These are phyloP conservation scores for Mollisiaceae sp. DNA, from an alignment of 2,329 filamentous ascomycete species.

Conservation along the genomic window DNA sequence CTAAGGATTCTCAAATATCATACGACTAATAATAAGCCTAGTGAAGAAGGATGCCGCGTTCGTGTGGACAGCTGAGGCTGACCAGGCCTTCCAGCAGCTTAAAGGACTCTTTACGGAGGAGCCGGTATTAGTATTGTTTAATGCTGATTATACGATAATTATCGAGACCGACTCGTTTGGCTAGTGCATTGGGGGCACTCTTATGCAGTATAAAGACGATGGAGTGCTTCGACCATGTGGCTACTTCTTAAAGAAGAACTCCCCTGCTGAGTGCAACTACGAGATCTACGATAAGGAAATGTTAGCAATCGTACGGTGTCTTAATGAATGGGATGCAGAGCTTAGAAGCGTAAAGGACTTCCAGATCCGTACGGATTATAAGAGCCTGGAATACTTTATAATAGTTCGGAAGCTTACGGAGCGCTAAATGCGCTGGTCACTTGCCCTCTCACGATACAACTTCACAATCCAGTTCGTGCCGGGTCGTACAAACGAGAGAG, in stretches of 20 bases:
- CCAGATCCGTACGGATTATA: conserved; percentile 3
- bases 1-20: conserved; percentile 9
- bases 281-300: conserved; percentile 22
- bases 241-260: conserved; percentile 13
- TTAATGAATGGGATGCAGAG: conserved; percentile 11
- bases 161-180: conserved; percentile 16
- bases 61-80: neutral
- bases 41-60: neutral
- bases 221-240: neutral
- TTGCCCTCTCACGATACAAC: neutral
- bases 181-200: conserved; percentile 11
- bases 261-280: conserved; percentile 11
- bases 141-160: neutral
- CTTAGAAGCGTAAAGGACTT: conserved; percentile 4
- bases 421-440: neutral
- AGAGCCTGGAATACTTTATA: conserved; percentile 10
- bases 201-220: conserved; percentile 12
- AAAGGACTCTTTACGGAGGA: conserved; percentile 9
- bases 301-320: conserved; percentile 14
- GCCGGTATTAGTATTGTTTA: conserved; percentile 1
- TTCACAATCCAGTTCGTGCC: neutral
- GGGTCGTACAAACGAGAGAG: neutral
- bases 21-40: neutral
- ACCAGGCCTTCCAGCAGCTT: neutral
- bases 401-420: conserved; percentile 10